These are phyloP conservation scores for Ganoderma lucidum DNA, from an alignment of 1,284 basidiomycete genomes.

Conservation along the genomic window DNA sequence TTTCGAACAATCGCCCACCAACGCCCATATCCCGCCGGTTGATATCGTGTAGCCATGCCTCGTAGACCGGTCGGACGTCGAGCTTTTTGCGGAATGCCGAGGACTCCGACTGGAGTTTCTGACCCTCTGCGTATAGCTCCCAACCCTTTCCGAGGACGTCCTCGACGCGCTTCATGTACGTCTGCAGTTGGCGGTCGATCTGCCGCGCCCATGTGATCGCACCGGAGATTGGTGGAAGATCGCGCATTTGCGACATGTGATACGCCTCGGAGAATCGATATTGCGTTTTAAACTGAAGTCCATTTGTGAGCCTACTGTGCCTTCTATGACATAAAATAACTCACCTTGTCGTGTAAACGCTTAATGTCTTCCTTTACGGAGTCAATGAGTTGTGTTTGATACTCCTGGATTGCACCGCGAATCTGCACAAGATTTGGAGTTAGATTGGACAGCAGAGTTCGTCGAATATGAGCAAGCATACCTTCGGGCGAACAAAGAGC, in stretches of 20 bases:
- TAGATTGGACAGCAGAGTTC: neutral
- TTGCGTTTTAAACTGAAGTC: slow-evolving; percentile 86
- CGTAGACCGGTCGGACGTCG: slow-evolving; percentile 92
- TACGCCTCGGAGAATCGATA: slow-evolving; percentile 96
- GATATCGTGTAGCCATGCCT: slow-evolving; percentile 97
- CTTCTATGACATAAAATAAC: slow-evolving; percentile 9
- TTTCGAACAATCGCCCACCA: slow-evolving; percentile 96
- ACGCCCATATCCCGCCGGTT: slow-evolving; percentile 92
- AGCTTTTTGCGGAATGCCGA: slow-evolving; percentile 95
- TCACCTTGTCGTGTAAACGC: slow-evolving; percentile 89
- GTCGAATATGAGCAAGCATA: slow-evolving; percentile 39
- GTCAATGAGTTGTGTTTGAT: slow-evolving; percentile 97
- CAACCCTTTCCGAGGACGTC: slow-evolving; percentile 98
- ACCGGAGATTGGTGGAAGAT: slow-evolving; percentile 95
- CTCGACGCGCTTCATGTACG: slow-evolving; percentile 99
- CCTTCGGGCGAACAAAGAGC: slow-evolving; percentile 98
- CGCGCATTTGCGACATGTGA: slow-evolving; percentile 98
- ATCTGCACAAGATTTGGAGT: slow-evolving; percentile 60
- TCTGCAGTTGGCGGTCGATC: slow-evolving; percentile 95
- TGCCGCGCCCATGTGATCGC: slow-evolving; percentile 99
- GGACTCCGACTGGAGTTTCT: slow-evolving; percentile 93
- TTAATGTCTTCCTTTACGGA: slow-evolving; percentile 99
- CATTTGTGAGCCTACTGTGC: neutral
- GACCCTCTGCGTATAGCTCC: slow-evolving; percentile 99
- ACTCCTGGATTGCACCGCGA: slow-evolving; percentile 97